Evolutionary conservation across 129 eudicot genomes (phyloP).

Genomic region (Centaurea solstitialis): DNA sequence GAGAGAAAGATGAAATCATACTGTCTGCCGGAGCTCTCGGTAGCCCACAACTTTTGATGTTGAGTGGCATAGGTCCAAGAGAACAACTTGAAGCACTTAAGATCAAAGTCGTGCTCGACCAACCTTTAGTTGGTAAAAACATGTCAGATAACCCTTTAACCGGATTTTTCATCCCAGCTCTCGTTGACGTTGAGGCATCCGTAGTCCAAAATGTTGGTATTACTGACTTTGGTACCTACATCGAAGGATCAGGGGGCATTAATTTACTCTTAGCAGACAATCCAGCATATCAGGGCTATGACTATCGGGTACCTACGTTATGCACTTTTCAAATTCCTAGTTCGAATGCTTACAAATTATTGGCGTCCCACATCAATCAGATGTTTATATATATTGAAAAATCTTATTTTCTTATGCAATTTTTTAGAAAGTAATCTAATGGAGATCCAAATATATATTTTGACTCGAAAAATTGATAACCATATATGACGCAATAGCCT

Average conservation of each 20-base stretch:
- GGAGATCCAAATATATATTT: not conserved
- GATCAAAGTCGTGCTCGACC: constrained; percentile 50
- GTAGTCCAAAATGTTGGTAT: constrained; percentile 54
- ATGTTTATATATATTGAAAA: too few species aligned
- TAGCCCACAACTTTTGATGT: constrained; percentile 71
- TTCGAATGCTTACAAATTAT: not conserved
- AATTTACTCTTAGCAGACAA: constrained; percentile 13
- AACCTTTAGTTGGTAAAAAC: constrained; percentile 60
- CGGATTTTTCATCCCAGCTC: constrained; percentile 52
- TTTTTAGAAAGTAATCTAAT: not conserved
- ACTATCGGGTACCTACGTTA: constrained; percentile 42
- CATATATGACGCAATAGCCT: not conserved
- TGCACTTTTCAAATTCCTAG: too few species aligned
- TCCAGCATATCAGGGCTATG: not conserved
- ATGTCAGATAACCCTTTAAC: constrained; percentile 75
- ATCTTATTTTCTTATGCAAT: too few species aligned
- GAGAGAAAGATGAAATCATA: constrained; percentile 49
- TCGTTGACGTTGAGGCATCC: constrained; percentile 43
- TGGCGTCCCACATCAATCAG: too few species aligned
- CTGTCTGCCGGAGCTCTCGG: constrained; percentile 73
- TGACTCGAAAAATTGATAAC: not conserved
- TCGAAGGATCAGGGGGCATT: constrained; percentile 62
- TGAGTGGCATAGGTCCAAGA: constrained; percentile 79
- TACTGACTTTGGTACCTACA: constrained; percentile 51
- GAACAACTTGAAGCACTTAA: constrained; percentile 51